A percentile compares a stretch with the other conserved stretches of the same genome.
These are phyloP conservation scores for Botryotinia calthae DNA, from an alignment of 2,329 filamentous ascomycete species.

Conservation along the genomic window DNA sequence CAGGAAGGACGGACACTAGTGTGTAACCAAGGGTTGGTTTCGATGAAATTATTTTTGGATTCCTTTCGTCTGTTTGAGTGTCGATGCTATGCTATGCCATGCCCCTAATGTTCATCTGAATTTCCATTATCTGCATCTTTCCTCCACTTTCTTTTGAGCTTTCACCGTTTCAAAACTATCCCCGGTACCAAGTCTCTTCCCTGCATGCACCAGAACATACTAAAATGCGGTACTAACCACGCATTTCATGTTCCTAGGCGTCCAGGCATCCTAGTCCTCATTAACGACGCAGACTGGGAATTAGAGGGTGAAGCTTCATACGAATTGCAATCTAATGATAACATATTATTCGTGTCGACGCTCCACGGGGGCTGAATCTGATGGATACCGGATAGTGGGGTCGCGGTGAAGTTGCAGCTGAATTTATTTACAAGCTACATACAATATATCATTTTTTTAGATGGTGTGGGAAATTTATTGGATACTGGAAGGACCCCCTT, in stretches of 20 bases:
- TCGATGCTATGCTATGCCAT: background rate
- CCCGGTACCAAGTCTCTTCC: constrained; percentile 7
- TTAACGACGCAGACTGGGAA: constrained; percentile 98
- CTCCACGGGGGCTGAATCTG: constrained; percentile 76
- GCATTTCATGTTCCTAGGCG: constrained; percentile 56
- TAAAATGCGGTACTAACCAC: constrained; percentile 26
- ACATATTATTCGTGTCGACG: constrained; percentile 93
- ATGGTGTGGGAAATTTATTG: background rate
- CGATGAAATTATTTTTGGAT: background rate
- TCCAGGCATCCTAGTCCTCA: constrained; percentile 90
- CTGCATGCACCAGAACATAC: constrained; percentile 17
- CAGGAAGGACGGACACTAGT: background rate
- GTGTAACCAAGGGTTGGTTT: background rate
- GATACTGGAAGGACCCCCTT: background rate
- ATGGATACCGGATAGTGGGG: constrained; percentile 8
- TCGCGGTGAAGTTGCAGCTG: background rate
- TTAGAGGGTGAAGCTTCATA: constrained; percentile 93
- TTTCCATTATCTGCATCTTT: background rate
- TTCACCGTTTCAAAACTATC: background rate
- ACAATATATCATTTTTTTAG: background rate
- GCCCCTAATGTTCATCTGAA: constrained; percentile 18
- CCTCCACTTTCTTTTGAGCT: background rate
- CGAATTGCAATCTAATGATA: constrained; percentile 76
- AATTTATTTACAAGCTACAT: background rate
- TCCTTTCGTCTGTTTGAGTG: background rate